Evolutionary conservation across 208 protist species (phyloP).

Genomic region (Herpetomonas samuelpessoai): DNA sequence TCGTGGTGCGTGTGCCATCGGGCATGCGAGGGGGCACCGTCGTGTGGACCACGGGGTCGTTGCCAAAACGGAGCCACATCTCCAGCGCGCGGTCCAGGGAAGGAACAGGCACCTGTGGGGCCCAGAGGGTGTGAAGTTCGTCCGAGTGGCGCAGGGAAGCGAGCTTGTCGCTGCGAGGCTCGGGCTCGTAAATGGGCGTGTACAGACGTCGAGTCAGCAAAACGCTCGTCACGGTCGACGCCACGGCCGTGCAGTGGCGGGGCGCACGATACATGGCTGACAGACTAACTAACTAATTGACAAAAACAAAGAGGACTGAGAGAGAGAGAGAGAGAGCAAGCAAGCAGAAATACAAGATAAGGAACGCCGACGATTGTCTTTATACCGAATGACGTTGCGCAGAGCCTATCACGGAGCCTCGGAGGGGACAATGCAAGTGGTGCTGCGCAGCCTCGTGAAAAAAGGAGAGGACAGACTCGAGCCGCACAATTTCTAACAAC

Average conservation of each 20-base stretch:
- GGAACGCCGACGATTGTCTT: no score
- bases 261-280: neutral
- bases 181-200: constrained; percentile 73
- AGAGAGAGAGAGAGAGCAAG: constrained; percentile 5
- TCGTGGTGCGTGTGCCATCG: neutral
- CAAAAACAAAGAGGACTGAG: neutral
- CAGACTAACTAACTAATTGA: no score
- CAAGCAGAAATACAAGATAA: no score
- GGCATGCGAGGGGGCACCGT: neutral
- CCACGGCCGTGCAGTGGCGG: neutral
- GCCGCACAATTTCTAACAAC: no score
- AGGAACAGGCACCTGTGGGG: constrained; percentile 26
- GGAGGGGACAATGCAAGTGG: no score
- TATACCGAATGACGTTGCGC: no score
- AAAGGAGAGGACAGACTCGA: no score
- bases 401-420: no score
- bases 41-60: constrained; percentile 83
- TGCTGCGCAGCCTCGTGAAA: no score
- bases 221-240: neutral
- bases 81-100: constrained; percentile 34
- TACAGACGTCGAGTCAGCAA: constrained; percentile 40
- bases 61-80: constrained; percentile 84
- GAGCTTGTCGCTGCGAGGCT: constrained; percentile 37
- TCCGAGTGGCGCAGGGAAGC: constrained; percentile 40
- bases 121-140: constrained; percentile 66